Evolutionary conservation across 352 stramenopile species (phyloP).

Genomic region (Phytophthora foliorum): DNA sequence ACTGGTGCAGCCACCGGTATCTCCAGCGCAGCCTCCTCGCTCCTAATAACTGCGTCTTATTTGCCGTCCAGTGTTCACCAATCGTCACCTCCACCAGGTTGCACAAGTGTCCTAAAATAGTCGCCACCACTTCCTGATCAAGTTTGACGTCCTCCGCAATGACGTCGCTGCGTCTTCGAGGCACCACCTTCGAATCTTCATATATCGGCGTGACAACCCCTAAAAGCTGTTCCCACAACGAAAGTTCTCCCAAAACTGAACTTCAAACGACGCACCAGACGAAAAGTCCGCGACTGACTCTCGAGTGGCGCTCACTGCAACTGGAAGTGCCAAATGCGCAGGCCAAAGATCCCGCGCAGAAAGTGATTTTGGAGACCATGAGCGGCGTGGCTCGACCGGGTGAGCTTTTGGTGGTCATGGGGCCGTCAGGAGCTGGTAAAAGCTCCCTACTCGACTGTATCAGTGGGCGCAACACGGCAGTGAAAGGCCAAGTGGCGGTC

Average conservation of each 20-base stretch:
- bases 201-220: constrained; percentile 18
- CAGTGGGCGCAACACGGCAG: constrained; percentile 86
- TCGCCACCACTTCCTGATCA: constrained; percentile 4
- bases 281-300: constrained; percentile 27
- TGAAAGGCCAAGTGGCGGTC: constrained; percentile 67
- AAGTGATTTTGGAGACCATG: constrained; percentile 64
- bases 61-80: background rate
- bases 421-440: constrained; percentile 84
- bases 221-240: background rate
- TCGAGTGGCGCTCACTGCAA: constrained; percentile 54
- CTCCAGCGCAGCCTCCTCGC: too few species aligned
- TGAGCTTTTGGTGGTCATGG: constrained; percentile 76
- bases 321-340: constrained; percentile 41
- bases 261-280: background rate
- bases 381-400: constrained; percentile 59
- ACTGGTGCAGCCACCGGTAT: too few species aligned
- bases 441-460: constrained; percentile 96
- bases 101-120: background rate
- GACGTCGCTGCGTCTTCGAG: constrained; percentile 4
- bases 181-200: background rate
- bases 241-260: constrained; percentile 18
- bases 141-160: constrained; percentile 15
- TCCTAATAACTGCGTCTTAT: too few species aligned
- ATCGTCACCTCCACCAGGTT: background rate
- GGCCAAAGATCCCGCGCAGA: constrained; percentile 50